phyloP scores from a whole-genome alignment of 805 yeast genomes.

The Brettanomyces sp. region DNA sequence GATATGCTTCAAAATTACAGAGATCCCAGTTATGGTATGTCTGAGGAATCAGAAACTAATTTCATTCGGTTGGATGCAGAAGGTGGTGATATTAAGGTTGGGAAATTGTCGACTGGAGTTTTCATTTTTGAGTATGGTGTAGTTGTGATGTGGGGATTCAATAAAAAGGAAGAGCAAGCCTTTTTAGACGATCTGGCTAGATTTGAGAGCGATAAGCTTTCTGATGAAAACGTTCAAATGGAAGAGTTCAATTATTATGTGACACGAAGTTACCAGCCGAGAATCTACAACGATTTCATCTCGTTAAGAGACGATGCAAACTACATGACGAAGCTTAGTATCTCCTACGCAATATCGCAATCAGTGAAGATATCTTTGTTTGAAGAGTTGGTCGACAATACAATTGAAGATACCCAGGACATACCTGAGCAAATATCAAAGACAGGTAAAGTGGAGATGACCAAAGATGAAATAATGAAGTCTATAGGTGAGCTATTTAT shows the following conservation, averaged over 20 bases:
- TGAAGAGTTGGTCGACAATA: constrained; percentile 92
- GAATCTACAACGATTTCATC: constrained; percentile 91
- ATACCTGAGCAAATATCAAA: constrained; percentile 94
- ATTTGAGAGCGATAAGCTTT: constrained; percentile 85
- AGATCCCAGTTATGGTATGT: constrained; percentile 3
- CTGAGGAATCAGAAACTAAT: neutral
- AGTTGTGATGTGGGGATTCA: constrained; percentile 94
- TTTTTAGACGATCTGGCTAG: constrained; percentile 79
- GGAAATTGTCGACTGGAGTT: constrained; percentile 65
- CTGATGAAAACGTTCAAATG: constrained; percentile 84
- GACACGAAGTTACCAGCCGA: constrained; percentile 88
- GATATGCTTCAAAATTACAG: neutral
- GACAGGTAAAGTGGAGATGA: constrained; percentile 92
- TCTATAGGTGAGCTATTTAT: constrained; percentile 94
- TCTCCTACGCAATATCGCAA: constrained; percentile 94
- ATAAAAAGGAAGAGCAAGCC: constrained; percentile 71
- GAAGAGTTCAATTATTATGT: constrained; percentile 95
- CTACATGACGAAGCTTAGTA: constrained; percentile 85
- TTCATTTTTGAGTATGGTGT: constrained; percentile 95
- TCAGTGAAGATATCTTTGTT: constrained; percentile 90
- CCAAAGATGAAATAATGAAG: constrained; percentile 91
- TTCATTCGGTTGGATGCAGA: constrained; percentile 77
- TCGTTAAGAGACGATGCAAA: constrained; percentile 83
- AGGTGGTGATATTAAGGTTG: constrained; percentile 90
- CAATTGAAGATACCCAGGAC: constrained; percentile 95